Conservation (phyloP, 2,329 filamentous ascomycete species). For the Orbilia oligospora region DNA sequence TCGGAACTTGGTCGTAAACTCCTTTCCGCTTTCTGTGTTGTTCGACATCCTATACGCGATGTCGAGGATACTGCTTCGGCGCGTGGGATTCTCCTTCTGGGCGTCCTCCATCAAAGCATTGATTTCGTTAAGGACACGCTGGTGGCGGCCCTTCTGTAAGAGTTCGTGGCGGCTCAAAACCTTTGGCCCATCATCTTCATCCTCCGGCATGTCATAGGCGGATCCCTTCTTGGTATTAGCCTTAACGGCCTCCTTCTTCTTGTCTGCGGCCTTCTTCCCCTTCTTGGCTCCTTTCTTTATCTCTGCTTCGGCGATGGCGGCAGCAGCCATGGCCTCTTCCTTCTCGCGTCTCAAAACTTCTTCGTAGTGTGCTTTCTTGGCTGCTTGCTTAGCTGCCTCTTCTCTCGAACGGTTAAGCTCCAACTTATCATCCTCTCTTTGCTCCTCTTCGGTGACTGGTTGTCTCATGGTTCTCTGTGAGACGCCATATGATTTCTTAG, state of each 20-base stretch:
- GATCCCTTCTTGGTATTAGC: constrained; percentile 16
- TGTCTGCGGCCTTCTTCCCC: constrained; percentile 3
- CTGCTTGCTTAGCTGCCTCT: constrained; percentile 28
- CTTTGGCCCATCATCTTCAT: constrained; percentile 48
- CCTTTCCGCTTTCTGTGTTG: constrained; percentile 51
- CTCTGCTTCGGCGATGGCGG: constrained; percentile 4
- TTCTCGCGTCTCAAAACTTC: constrained; percentile 21
- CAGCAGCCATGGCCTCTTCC: constrained; percentile 28
- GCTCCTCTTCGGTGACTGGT: constrained; percentile 52
- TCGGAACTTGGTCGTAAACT: constrained; percentile 56
- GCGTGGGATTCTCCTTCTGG: constrained; percentile 49
- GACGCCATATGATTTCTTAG: constrained; percentile 55
- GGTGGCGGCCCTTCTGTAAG: constrained; percentile 51
- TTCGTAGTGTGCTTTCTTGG: constrained; percentile 16
- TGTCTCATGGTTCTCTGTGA: constrained; percentile 56
- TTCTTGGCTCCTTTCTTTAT: constrained; percentile 32
- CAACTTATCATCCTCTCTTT: constrained; percentile 49
- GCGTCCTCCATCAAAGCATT: constrained; percentile 56
- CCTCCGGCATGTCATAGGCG: constrained; percentile 35
- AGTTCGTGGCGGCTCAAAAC: constrained; percentile 56
- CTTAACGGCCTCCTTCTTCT: constrained; percentile 11
- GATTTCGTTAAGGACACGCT: constrained; percentile 54
- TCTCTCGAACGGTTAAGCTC: constrained; percentile 42
- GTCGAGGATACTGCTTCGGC: constrained; percentile 55
- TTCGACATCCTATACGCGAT: constrained; percentile 52